Evolutionary conservation across 139 green algal species (phyloP), one percentile per base, ranked within the genome.

Genomic region (Ulvella scutata): DNA sequence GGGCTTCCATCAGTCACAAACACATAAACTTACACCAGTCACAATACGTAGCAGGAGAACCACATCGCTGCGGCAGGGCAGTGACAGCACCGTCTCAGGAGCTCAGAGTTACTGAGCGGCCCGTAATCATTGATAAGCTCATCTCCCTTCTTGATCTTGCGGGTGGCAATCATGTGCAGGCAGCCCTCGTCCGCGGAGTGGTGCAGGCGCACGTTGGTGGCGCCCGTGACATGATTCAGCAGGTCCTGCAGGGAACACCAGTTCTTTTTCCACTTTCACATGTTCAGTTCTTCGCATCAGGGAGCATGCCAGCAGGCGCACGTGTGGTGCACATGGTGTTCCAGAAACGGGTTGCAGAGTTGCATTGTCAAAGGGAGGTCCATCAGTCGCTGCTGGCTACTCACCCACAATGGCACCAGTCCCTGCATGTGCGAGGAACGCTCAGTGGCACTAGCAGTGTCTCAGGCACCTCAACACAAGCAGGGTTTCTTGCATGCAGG

Each of bases 41-140:
- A n/a, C n/a, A n/a, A n/a, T n/a, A n/a, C n/a, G n/a, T n/a, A n/a
- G n/a, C n/a, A n/a, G n/a, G n/a, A n/a, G n/a, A n/a, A n/a, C n/a
- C n/a, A n/a, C n/a, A n/a, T n/a, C n/a, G n/a, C n/a, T n/a, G 33
- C 13, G 51, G 51, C n/a, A 67, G 51, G 51, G 51, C 51, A 67
- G 40, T 17, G 40, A 20, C 40, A 20, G 40, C 51, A 83, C 2
- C 79, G 73, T 33, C 88, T 73, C 73, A 93, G 84, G 73, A 93
- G 79, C 83, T 93, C 88, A 0, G 79, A 72, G 37, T 88, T 84
- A 36, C 79, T 83, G 4, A 90, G 76, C 26, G 76, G 74, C 1
- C 88, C 88, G 75, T 91, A 93, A 62, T 72, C 79, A 75, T 91
- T 93, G 74, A 91, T 83, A 17, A 93, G 78, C 78, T 93, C 85